phyloP scores from a whole-genome alignment of 805 yeast genomes.

The Nakazawaea anatomiae region DNA sequence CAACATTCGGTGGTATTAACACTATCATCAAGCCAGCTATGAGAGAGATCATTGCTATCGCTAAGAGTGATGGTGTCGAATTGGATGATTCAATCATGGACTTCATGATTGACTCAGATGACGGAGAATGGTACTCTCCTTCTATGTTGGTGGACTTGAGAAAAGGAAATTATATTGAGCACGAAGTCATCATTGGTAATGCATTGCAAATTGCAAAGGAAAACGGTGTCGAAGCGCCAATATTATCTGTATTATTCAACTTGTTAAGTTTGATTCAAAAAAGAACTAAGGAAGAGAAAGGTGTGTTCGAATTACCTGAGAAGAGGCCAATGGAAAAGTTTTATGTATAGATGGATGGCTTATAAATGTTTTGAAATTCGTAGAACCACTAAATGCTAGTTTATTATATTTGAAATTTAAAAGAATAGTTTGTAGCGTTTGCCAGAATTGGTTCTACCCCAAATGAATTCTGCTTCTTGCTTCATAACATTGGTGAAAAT shows the following conservation, averaged over 20 bases:
- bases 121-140: conserved; percentile 34
- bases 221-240: conserved; percentile 25
- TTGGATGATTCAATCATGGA: conserved; percentile 28
- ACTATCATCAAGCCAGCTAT: conserved; percentile 32
- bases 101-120: conserved; percentile 33
- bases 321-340: conserved; percentile 20
- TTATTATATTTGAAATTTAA: not conserved
- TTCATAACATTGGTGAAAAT: conserved; percentile 9
- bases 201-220: conserved; percentile 25
- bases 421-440: conserved; percentile 11
- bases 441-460: conserved; percentile 9
- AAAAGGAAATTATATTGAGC: conserved; percentile 35
- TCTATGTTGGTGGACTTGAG: conserved; percentile 43
- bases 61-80: conserved; percentile 39
- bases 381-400: no score
- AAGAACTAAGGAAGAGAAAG: conserved; percentile 25
- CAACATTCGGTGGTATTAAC: conserved; percentile 22
- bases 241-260: conserved; percentile 19
- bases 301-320: conserved; percentile 22
- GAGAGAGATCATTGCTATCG: conserved; percentile 38
- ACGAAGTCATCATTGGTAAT: conserved; percentile 38
- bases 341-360: not conserved
- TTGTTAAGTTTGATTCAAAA: conserved; percentile 24
- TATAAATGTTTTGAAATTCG: no score
- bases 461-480: conserved; percentile 9